Evolutionary conservation across 2,329 filamentous ascomycete genomes (phyloP).

Genomic region (Tolypocladium cylindrosporum): DNA sequence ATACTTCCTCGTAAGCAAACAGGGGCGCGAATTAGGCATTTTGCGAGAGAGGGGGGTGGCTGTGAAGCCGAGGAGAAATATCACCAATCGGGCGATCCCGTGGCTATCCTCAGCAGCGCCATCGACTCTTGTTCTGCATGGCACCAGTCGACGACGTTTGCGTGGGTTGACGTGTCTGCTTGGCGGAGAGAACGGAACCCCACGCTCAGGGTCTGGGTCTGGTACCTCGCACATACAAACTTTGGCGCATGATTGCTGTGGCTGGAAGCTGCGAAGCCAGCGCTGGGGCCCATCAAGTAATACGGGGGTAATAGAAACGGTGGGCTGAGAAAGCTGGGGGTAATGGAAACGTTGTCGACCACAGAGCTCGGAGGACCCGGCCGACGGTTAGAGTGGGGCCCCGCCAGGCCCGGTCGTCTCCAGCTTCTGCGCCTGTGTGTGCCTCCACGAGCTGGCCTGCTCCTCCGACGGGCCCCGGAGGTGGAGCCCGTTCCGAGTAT

Average conservation of each 20-base stretch:
- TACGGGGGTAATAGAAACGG: constrained; percentile 25
- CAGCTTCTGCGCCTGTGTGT: neutral
- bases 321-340: constrained; percentile 21
- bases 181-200: neutral
- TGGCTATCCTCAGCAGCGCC: neutral
- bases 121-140: neutral
- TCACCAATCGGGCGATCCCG: neutral
- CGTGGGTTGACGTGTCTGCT: neutral
- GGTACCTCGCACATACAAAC: neutral
- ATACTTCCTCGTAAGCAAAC: neutral
- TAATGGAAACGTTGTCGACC: constrained; percentile 19
- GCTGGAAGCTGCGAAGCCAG: neutral
- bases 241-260: neutral
- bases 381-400: constrained; percentile 1
- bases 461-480: constrained; percentile 1
- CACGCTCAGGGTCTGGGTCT: neutral
- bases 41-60: neutral
- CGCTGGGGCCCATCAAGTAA: constrained; percentile 22
- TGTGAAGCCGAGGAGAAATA: neutral
- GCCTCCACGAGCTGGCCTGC: neutral
- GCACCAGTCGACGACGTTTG: neutral
- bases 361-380: constrained; percentile 1
- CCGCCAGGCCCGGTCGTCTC: neutral
- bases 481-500: neutral
- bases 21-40: neutral